Conservation (phyloP, 441 rosid species). For the Pelargonium cotyledonis region DNA sequence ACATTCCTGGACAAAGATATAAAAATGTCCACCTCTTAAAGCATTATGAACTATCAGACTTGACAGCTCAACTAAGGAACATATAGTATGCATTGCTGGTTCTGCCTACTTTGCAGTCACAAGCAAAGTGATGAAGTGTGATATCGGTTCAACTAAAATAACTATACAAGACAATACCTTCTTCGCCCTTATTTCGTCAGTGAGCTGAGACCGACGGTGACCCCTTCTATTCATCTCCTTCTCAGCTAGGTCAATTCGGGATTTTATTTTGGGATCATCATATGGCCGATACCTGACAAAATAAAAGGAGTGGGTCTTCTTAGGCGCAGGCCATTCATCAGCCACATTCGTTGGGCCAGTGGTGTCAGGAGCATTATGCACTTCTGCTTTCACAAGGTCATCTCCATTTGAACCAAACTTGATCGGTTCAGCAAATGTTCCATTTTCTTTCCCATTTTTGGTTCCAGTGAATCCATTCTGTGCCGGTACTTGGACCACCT, state of each 20-base stretch:
- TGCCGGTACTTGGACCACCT: slow-evolving; percentile 39
- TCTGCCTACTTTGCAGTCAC: too few relatives aligned
- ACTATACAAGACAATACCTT: slow-evolving; percentile 34
- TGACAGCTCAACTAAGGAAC: too few relatives aligned
- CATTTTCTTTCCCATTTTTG: slow-evolving; percentile 37
- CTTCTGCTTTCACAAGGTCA: slow-evolving; percentile 33
- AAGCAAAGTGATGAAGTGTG: too few relatives aligned
- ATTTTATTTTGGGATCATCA: slow-evolving; percentile 67
- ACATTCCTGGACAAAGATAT: too few relatives aligned
- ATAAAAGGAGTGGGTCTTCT: slow-evolving; percentile 48
- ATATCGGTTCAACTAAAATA: too few relatives aligned
- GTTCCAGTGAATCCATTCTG: slow-evolving; percentile 31
- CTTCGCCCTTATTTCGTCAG: slow-evolving; percentile 43
- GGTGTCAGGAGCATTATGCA: slow-evolving; percentile 27
- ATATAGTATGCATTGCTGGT: too few relatives aligned
- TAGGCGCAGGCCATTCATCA: slow-evolving; percentile 63
- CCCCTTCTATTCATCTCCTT: slow-evolving; percentile 51
- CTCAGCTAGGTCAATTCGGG: slow-evolving; percentile 59
- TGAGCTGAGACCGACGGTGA: slow-evolving; percentile 36
- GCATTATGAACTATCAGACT: too few relatives aligned
- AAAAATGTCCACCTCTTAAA: too few relatives aligned
- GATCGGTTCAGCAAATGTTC: slow-evolving; percentile 32
- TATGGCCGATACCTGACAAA: slow-evolving; percentile 42
- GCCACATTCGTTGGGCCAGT: slow-evolving; percentile 43
- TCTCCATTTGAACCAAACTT: slow-evolving; percentile 43